A percentile compares a stretch with the other conserved stretches of the same genome.
Evolutionary conservation across 805 yeast species (phyloP).

Genomic region (Sugiyamaella qingdaonensis): DNA sequence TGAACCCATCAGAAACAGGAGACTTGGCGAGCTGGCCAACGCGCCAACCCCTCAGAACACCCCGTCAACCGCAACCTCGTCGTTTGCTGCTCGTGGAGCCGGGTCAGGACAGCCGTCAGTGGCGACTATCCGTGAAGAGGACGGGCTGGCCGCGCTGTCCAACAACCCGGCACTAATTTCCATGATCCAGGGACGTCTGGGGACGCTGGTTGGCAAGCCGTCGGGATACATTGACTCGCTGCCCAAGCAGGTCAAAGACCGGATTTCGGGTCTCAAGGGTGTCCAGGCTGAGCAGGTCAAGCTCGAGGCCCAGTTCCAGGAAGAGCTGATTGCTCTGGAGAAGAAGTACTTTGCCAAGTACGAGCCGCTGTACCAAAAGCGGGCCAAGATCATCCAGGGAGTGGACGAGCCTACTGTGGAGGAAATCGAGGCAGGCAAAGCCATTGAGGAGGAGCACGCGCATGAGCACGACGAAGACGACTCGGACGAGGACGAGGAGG

Average conservation of each 20-base stretch:
- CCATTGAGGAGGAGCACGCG: conserved; percentile 54
- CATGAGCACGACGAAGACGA: conserved; percentile 42
- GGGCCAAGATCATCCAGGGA: conserved; percentile 72
- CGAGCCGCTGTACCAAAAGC: conserved; percentile 68
- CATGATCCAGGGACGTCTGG: conserved; percentile 85
- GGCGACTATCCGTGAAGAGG: conserved; percentile 75
- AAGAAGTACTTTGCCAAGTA: conserved; percentile 69
- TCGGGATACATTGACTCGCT: conserved; percentile 80
- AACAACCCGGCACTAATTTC: conserved; percentile 79
- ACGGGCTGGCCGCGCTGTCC: conserved; percentile 43
- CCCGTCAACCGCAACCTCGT: conserved; percentile 82
- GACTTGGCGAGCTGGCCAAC: conserved; percentile 67
- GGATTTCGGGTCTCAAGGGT: conserved; percentile 78
- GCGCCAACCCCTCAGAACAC: conserved; percentile 99
- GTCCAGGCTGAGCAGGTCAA: conserved; percentile 75
- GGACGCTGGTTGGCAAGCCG: conserved; percentile 76
- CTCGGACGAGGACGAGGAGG: conserved; percentile 39
- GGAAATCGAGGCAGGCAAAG: conserved; percentile 76
- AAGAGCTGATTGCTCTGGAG: conserved; percentile 81
- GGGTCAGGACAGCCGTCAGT: conserved; percentile 36
- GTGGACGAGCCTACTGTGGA: conserved; percentile 68
- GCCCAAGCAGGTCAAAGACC: conserved; percentile 65
- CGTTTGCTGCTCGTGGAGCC: conserved; percentile 48
- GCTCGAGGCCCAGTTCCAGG: conserved; percentile 87
- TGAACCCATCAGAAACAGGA: conserved; percentile 76